Conservation (phyloP, 768 basidiomycete genomes). For the Psilocybe cyanescens region DNA sequence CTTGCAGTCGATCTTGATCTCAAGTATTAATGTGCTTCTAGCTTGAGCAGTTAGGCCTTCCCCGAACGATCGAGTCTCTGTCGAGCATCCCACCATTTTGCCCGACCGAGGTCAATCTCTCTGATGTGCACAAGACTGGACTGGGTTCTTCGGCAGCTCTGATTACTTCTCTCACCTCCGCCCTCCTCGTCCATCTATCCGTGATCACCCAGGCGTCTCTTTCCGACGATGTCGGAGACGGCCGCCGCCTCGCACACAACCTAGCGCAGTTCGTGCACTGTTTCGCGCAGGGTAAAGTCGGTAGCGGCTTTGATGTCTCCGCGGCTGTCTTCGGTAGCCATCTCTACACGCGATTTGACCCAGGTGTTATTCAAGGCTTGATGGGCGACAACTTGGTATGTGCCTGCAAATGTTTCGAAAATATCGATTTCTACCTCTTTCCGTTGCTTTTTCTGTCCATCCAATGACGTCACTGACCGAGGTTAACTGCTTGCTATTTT, state of each 20-base stretch:
- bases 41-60: constrained; percentile 67
- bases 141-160: constrained; percentile 96
- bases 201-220: constrained; percentile 61
- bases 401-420: neutral
- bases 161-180: constrained; percentile 92
- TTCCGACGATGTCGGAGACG: constrained; percentile 42
- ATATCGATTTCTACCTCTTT: neutral
- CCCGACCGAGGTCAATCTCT: constrained; percentile 66
- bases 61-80: constrained; percentile 67
- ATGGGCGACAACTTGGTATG: constrained; percentile 60
- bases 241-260: constrained; percentile 80
- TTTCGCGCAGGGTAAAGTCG: constrained; percentile 96
- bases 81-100: constrained; percentile 76
- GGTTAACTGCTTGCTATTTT: constrained; percentile 7
- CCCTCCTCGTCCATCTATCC: constrained; percentile 76
- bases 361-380: constrained; percentile 64
- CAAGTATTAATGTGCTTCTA: constrained; percentile 30
- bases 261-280: constrained; percentile 95
- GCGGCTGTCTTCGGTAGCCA: constrained; percentile 96
- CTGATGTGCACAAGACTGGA: constrained; percentile 96
- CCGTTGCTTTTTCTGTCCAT: constrained; percentile 14
- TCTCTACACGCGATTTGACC: constrained; percentile 86
- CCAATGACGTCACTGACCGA: constrained; percentile 4
- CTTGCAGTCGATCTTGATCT: neutral
- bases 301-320: constrained; percentile 96